Base-by-base conservation (phyloP, 164 flowering plant genomes). In the Annona squamosa region DNA sequence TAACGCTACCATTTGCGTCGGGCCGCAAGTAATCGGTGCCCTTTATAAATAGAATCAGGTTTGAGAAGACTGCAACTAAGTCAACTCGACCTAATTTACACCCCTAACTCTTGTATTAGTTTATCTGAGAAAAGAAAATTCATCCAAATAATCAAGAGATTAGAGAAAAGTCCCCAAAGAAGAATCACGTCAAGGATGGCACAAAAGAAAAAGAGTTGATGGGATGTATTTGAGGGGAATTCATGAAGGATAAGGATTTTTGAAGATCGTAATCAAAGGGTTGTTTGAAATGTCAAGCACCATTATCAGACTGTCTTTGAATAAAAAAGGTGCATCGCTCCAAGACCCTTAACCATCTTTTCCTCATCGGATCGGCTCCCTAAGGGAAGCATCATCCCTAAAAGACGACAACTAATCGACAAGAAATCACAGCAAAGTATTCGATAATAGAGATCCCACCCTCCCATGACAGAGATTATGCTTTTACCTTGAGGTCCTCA, bases 321-420 rank as follows among this genome's bases (percentile, higher is more conserved):
- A 66, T 16, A 66, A 37, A 42, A 26, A 42, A 42, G 68, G 45
- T 66, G 68, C 4, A 66, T 66, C 68, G 43, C 68, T 66, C 43
- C 68, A 42, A 17, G n/a, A 66, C 43, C 68, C 68, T 66, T 66
- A 66, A 66, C 68, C 48, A 66, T 66, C 68, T 66, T 66, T 66
- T 66, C 68, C 48, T 3, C 1, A 44, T 17, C 37, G 37, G 37
- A 26, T 26, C 37, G 37, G 37, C 37, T 26, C 68, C 12, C 44
- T 46, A 66, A 42, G 43, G 16, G 46, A 66, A 66, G 68, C 48
- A 42, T 44, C 4, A 63, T 12, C 37, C n/a, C 47, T 5, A 17
- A 10, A 16, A 42, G 42, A 66, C 59, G 68, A 66, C 68, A 66
- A 66, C 68, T 66, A 66, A 66, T 66, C 43, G 68, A 66, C 68